A percentile compares a stretch with the other conserved stretches of the same genome.
phyloP scores from a whole-genome alignment of 192 early-diverging fungal species.

The Coemansia sp. region DNA sequence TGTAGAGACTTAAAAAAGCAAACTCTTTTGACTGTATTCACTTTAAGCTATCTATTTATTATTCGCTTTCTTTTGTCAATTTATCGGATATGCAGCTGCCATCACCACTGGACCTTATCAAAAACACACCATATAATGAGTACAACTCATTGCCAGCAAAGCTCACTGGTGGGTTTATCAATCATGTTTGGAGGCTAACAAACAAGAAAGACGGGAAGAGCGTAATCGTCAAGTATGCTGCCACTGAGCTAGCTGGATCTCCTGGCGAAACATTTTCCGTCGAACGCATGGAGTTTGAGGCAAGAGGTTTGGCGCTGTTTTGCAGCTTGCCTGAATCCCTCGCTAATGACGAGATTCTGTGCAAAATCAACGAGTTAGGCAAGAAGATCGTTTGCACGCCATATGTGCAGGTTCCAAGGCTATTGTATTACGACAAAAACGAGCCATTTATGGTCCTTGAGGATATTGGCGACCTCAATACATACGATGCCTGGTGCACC shows the following conservation, averaged over 20 bases:
- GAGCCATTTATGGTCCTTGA: conserved; percentile 32
- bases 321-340: not conserved
- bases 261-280: conserved; percentile 16
- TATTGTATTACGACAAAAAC: conserved; percentile 20
- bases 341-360: not conserved
- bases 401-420: conserved; percentile 19
- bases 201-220: conserved; percentile 2
- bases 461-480: conserved; percentile 20
- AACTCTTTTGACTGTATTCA: not conserved
- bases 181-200: conserved; percentile 34
- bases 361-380: not conserved
- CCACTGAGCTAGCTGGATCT: not conserved
- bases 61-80: not conserved
- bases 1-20: not conserved
- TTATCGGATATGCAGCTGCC: conserved; percentile 9
- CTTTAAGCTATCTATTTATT: too few species aligned
- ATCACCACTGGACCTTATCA: conserved; percentile 25
- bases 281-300: conserved; percentile 42
- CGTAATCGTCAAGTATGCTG: conserved; percentile 36
- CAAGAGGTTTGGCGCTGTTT: conserved; percentile 29
- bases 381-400: not conserved
- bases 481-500: conserved; percentile 18
- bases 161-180: conserved; percentile 38
- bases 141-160: conserved; percentile 18
- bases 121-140: conserved; percentile 15